phyloP scores from a whole-genome alignment of 257 asterid species.

The Ajuga chamaepitys region DNA sequence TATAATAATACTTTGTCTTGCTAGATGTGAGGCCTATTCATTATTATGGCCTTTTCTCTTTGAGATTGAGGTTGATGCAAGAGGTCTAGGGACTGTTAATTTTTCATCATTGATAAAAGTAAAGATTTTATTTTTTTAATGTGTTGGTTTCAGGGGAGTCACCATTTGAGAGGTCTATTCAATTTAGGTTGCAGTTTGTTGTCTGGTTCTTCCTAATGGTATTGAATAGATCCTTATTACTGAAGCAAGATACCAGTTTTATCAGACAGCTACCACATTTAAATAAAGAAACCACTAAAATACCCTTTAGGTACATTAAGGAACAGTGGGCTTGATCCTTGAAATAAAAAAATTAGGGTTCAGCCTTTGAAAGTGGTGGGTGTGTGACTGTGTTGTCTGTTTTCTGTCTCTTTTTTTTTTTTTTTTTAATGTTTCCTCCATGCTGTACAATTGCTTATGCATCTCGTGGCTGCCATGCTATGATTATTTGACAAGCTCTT shows the following conservation, averaged over 20 bases:
- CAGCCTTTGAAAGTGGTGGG: neutral
- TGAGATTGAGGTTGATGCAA: no score
- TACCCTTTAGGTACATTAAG: neutral
- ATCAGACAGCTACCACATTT: neutral
- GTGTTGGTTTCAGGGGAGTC: neutral
- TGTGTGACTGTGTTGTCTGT: no score
- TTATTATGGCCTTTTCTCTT: neutral
- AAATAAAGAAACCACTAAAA: neutral
- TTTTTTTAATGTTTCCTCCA: no score
- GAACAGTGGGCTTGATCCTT: neutral
- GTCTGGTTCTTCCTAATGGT: neutral
- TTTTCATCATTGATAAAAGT: neutral
- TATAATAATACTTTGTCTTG: neutral
- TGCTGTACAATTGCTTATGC: neutral
- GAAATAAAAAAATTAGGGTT: neutral
- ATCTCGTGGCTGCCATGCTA: slow-evolving; percentile 3
- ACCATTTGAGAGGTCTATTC: neutral
- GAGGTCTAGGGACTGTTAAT: no score
- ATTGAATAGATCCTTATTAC: neutral
- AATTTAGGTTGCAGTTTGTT: neutral
- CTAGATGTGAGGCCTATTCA: slow-evolving; percentile 9
- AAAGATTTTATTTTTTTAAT: neutral
- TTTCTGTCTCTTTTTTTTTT: no score
- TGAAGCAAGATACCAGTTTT: neutral
- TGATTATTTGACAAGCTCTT: neutral